Evolutionary conservation across 371 early-diverging fungal species (phyloP).

Genomic region (Apophysomyces variabilis): DNA sequence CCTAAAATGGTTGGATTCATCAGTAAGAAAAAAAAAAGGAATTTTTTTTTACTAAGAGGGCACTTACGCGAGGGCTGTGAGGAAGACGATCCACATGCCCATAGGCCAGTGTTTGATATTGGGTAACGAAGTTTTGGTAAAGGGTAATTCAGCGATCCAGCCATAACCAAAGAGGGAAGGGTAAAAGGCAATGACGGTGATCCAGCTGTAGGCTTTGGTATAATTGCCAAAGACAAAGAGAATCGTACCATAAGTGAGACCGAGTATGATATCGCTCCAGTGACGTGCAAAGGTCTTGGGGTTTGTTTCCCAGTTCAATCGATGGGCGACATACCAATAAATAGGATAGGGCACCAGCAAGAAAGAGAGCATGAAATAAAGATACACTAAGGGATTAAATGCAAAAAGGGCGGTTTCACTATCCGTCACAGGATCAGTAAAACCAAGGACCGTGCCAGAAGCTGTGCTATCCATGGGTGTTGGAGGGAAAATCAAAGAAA

Average conservation of each 20-base stretch:
- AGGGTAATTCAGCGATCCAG: slow-evolving; percentile 79
- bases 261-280: slow-evolving; percentile 65
- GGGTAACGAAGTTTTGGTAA: slow-evolving; percentile 72
- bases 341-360: slow-evolving; percentile 60
- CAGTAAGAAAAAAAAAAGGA: too few relatives aligned
- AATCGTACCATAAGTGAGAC: slow-evolving; percentile 64
- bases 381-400: slow-evolving; percentile 56
- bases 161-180: slow-evolving; percentile 24
- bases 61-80: slow-evolving; percentile 56
- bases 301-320: slow-evolving; percentile 69
- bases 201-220: slow-evolving; percentile 66
- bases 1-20: slow-evolving; percentile 17
- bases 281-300: slow-evolving; percentile 66
- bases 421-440: slow-evolving; percentile 22
- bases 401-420: slow-evolving; percentile 43
- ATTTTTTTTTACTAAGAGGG: too few relatives aligned
- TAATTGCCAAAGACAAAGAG: slow-evolving; percentile 88
- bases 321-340: slow-evolving; percentile 61
- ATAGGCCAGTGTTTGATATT: slow-evolving; percentile 73
- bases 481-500: slow-evolving; percentile 1
- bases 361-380: slow-evolving; percentile 61
- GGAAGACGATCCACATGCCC: slow-evolving; percentile 70
- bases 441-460: slow-evolving; percentile 27
- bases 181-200: not conserved
- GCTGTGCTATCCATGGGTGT: slow-evolving; percentile 14